phyloP scores from a whole-genome alignment of 1,139 yeast species.

The Taiozyma sp. region DNA sequence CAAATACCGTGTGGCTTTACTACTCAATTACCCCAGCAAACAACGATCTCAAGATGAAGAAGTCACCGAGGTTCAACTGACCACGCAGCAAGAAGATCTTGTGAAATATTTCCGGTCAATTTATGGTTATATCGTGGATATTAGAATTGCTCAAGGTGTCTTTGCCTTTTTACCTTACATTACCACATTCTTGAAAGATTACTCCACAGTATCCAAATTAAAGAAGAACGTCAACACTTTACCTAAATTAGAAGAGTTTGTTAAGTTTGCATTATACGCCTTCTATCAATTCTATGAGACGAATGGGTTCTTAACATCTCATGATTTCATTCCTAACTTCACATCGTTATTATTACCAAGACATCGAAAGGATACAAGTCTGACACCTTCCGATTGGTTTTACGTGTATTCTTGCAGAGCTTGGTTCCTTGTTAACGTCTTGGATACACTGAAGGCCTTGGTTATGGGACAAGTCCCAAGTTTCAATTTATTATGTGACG shows the following conservation, averaged over 20 bases:
- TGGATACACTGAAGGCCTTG: constrained; percentile 13
- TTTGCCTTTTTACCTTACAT: constrained; percentile 22
- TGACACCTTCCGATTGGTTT: constrained; percentile 21
- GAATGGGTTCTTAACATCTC: constrained; percentile 19
- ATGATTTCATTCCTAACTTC: constrained; percentile 17
- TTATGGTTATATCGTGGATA: constrained; percentile 22
- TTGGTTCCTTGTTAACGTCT: constrained; percentile 18
- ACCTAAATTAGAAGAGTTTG: constrained; percentile 14
- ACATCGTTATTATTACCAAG: constrained; percentile 11
- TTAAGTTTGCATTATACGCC: constrained; percentile 14
- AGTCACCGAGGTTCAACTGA: background rate
- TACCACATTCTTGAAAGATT: constrained; percentile 15
- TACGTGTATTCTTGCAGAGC: constrained; percentile 22
- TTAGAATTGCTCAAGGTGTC: constrained; percentile 20
- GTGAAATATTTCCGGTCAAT: constrained; percentile 10
- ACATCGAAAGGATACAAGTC: constrained; percentile 11
- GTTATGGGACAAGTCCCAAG: background rate
- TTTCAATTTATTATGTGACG: constrained; percentile 11
- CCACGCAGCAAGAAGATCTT: constrained; percentile 7
- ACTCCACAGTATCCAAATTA: constrained; percentile 16
- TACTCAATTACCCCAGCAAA: background rate
- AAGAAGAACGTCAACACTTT: constrained; percentile 9
- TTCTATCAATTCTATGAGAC: constrained; percentile 20
- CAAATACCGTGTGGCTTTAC: background rate
- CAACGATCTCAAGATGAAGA: background rate